Conservation (phyloP, 306 rosid species). For the Carpinus viminea region DNA sequence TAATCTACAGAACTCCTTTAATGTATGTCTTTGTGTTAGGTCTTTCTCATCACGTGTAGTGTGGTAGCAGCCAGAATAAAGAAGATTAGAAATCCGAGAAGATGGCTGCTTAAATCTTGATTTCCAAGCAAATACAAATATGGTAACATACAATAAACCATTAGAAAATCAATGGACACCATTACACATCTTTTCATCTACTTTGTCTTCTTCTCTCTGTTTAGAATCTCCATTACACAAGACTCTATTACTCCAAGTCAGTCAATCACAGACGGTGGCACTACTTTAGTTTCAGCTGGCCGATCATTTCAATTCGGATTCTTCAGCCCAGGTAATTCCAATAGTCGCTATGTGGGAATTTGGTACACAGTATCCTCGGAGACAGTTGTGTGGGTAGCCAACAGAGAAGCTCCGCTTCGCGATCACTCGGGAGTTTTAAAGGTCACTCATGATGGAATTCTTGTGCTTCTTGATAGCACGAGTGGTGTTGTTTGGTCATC, state of each 20-base stretch:
- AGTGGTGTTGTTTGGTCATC: slow-evolving; percentile 16
- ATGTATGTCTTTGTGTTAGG: too few species aligned
- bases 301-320: slow-evolving; percentile 53
- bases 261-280: slow-evolving; percentile 30
- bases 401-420: slow-evolving; percentile 34
- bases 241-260: slow-evolving; percentile 39
- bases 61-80: too few species aligned
- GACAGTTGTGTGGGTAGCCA: slow-evolving; percentile 69
- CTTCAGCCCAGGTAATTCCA: slow-evolving; percentile 49
- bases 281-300: slow-evolving; percentile 36
- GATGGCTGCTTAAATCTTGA: too few species aligned
- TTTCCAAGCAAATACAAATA: too few species aligned
- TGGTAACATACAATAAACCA: too few species aligned
- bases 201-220: background rate
- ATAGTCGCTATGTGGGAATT: slow-evolving; percentile 52
- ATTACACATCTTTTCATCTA: background rate
- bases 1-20: too few species aligned
- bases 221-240: slow-evolving; percentile 9
- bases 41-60: too few species aligned
- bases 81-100: too few species aligned
- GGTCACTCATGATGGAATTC: slow-evolving; percentile 26
- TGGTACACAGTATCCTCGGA: slow-evolving; percentile 46
- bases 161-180: background rate
- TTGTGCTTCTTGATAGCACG: slow-evolving; percentile 32
- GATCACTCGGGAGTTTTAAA: slow-evolving; percentile 34